Evolutionary conservation across 2,329 filamentous ascomycete genomes (phyloP).

Genomic region (Cladobotryum mycophilum): DNA sequence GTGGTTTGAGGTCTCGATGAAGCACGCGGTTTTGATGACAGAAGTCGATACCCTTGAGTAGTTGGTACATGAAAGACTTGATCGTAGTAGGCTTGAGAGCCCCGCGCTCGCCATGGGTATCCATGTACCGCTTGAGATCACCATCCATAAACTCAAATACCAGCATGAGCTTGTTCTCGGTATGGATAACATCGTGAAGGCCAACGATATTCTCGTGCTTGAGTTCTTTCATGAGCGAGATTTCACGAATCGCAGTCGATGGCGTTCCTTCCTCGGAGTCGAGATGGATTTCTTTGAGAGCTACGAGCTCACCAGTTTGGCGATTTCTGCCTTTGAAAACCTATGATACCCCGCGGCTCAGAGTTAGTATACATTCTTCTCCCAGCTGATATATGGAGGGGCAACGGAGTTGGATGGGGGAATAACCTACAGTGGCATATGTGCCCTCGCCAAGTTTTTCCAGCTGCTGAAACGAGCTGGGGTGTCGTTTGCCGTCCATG

Average conservation of each 20-base stretch:
- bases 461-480: constrained; percentile 97
- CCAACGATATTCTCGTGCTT: constrained; percentile 98
- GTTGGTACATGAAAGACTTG: constrained; percentile 99
- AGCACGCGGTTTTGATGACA: constrained; percentile 96
- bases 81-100: constrained; percentile 84
- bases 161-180: constrained; percentile 99
- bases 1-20: constrained; percentile 91
- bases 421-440: constrained; percentile 77
- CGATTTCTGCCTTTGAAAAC: constrained; percentile 98
- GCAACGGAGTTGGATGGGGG: neutral
- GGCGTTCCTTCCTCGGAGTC: constrained; percentile 98
- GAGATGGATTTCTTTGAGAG: constrained; percentile 96
- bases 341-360: constrained; percentile 37
- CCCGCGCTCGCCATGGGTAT: constrained; percentile 81
- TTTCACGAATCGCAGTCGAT: constrained; percentile 94
- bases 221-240: constrained; percentile 98
- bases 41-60: constrained; percentile 91
- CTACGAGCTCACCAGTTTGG: constrained; percentile 93
- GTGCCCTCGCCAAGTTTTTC: constrained; percentile 98
- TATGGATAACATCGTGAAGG: constrained; percentile 97
- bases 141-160: constrained; percentile 99
- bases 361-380: neutral
- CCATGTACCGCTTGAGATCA: constrained; percentile 98
- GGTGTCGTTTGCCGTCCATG: constrained; percentile 91
- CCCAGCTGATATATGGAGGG: neutral